These are phyloP conservation scores for Aspergillus luchuensis DNA, from an alignment of 2,329 filamentous ascomycete species.

Conservation along the genomic window DNA sequence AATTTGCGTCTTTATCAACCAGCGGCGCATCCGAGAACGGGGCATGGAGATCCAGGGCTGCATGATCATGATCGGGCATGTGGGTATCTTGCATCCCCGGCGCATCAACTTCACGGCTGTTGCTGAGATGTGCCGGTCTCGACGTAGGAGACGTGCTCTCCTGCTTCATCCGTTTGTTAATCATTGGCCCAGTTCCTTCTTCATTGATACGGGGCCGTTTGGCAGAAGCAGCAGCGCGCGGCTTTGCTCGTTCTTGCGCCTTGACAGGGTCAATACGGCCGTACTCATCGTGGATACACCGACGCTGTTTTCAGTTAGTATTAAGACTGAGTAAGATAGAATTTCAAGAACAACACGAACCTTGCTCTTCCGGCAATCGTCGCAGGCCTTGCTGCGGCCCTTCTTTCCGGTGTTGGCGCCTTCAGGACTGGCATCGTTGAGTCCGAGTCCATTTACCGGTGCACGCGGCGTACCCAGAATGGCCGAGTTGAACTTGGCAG, in stretches of 20 bases:
- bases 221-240: constrained; percentile 57
- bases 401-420: constrained; percentile 52
- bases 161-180: constrained; percentile 40
- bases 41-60: constrained; percentile 10
- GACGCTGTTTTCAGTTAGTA: constrained; percentile 52
- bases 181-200: constrained; percentile 30
- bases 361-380: constrained; percentile 69
- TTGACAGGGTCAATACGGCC: constrained; percentile 66
- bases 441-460: constrained; percentile 27
- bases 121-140: constrained; percentile 24
- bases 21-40: constrained; percentile 2
- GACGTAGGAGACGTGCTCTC: constrained; percentile 34
- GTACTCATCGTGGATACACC: constrained; percentile 67
- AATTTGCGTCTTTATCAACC: constrained; percentile 12
- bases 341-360: constrained; percentile 43
- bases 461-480: constrained; percentile 32
- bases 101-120: constrained; percentile 20
- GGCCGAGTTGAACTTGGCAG: constrained; percentile 29
- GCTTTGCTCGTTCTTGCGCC: constrained; percentile 62
- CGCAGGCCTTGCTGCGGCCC: constrained; percentile 64
- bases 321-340: background rate
- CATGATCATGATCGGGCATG: constrained; percentile 17
- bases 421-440: constrained; percentile 36
- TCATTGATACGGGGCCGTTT: constrained; percentile 56
- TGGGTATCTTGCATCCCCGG: constrained; percentile 18